A percentile compares a stretch with the other conserved stretches of the same genome.
Conservation (phyloP, 2,329 filamentous ascomycete species). For the Ascosphaera apis region DNA sequence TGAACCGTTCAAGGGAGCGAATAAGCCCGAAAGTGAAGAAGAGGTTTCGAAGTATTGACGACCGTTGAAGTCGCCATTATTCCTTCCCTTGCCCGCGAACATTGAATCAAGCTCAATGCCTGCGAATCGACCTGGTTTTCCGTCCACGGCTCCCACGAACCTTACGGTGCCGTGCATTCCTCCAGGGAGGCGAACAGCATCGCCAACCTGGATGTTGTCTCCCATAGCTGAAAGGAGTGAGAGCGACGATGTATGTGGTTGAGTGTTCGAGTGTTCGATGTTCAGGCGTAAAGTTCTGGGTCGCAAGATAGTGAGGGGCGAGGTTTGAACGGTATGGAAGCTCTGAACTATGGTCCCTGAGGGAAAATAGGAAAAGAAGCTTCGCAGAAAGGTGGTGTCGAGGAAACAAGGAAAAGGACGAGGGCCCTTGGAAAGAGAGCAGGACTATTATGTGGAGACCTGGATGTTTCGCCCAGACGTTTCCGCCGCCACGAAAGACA, state of each 20-base stretch:
- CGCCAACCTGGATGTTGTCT: constrained; percentile 47
- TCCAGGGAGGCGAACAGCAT: constrained; percentile 74
- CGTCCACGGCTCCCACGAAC: constrained; percentile 66
- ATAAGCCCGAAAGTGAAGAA: constrained; percentile 67
- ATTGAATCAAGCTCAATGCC: constrained; percentile 73
- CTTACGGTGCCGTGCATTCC: constrained; percentile 78
- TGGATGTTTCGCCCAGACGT: no score
- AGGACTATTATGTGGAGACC: no score
- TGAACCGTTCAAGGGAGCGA: constrained; percentile 67
- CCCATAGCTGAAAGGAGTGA: constrained; percentile 13
- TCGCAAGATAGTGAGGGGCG: no score
- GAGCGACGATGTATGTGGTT: background rate
- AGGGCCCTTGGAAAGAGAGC: background rate
- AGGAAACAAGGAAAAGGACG: constrained; percentile 3
- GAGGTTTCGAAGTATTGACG: constrained; percentile 59
- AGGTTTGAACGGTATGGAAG: no score
- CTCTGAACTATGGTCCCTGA: no score
- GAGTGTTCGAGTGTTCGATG: background rate
- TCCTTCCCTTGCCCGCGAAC: constrained; percentile 70
- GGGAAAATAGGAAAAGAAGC: no score
- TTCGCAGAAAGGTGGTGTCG: constrained; percentile 1
- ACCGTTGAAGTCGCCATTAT: constrained; percentile 86
- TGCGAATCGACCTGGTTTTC: constrained; percentile 78
- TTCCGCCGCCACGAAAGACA: no score
- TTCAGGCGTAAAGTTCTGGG: no score